phyloP scores from a whole-genome alignment of 306 rosid species.

The Casuarina cunninghamiana region DNA sequence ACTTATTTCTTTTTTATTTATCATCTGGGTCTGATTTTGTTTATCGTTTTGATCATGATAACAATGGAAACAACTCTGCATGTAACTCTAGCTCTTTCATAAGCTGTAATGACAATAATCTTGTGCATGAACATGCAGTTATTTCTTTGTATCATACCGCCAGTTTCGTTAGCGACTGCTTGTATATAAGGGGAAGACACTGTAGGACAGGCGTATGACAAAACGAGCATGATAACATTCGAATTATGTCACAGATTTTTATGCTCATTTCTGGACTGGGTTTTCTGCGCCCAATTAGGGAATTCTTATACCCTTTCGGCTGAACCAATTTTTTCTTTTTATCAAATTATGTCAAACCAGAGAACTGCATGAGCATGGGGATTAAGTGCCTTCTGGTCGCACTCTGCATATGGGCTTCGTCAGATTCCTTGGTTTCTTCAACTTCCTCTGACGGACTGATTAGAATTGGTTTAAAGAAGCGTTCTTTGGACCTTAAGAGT shows the following conservation, averaged over 20 bases:
- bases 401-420: constrained; percentile 24
- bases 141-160: neutral
- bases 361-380: constrained; percentile 24
- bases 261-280: neutral
- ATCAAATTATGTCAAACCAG: neutral
- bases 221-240: neutral
- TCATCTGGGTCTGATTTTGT: too few relatives aligned
- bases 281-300: neutral
- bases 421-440: constrained; percentile 15
- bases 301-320: neutral
- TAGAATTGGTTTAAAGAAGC: constrained; percentile 40
- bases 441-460: constrained; percentile 31
- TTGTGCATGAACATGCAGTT: too few relatives aligned
- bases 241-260: neutral
- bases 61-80: too few relatives aligned
- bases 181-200: neutral
- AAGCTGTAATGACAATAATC: neutral
- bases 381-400: constrained; percentile 23
- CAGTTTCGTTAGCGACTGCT: neutral
- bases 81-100: too few relatives aligned
- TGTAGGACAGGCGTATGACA: neutral
- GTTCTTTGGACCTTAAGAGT: constrained; percentile 32
- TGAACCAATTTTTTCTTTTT: neutral
- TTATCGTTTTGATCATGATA: too few relatives aligned
- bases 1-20: neutral